Conservation (phyloP, 495 filamentous ascomycete species). For the Pyronema omphalodes region DNA sequence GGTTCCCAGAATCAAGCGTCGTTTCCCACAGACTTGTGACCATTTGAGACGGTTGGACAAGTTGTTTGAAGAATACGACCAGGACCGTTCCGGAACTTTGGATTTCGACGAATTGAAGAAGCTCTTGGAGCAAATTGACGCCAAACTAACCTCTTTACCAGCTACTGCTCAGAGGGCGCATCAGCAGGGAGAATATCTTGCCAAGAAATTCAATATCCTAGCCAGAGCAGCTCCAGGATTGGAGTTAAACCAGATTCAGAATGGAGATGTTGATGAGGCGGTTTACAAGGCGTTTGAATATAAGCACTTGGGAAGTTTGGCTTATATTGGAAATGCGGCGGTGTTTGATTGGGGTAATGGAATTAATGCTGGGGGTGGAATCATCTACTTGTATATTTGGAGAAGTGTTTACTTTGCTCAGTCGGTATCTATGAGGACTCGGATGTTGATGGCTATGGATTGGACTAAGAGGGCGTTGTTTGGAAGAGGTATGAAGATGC, state of each 20-base stretch:
- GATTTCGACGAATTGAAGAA: conserved; percentile 84
- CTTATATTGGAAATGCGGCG: conserved; percentile 90
- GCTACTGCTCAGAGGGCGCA: conserved; percentile 93
- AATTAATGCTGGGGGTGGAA: conserved; percentile 52
- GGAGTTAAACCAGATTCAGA: conserved; percentile 53
- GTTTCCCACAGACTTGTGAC: conserved; percentile 81
- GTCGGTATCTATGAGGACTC: conserved; percentile 83
- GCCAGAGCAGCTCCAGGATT: conserved; percentile 63
- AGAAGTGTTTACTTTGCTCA: conserved; percentile 88
- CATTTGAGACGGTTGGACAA: conserved; percentile 78
- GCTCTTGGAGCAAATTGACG: conserved; percentile 76
- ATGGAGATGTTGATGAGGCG: conserved; percentile 82
- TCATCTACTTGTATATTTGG: conserved; percentile 94
- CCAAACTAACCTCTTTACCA: conserved; percentile 67
- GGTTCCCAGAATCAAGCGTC: conserved; percentile 60
- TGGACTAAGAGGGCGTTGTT: conserved; percentile 92
- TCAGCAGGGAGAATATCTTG: conserved; percentile 90
- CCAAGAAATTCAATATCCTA: conserved; percentile 83
- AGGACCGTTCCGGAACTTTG: conserved; percentile 76
- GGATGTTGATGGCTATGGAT: conserved; percentile 88
- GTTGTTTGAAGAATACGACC: conserved; percentile 82
- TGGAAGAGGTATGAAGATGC: conserved; percentile 73
- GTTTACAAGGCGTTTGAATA: conserved; percentile 96
- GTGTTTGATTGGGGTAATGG: conserved; percentile 59
- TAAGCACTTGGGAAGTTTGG: conserved; percentile 73